Evolutionary conservation across 2,329 filamentous ascomycete species (phyloP), one percentile per base, ranked within the genome.

Genomic region (Colletotrichum sp.): DNA sequence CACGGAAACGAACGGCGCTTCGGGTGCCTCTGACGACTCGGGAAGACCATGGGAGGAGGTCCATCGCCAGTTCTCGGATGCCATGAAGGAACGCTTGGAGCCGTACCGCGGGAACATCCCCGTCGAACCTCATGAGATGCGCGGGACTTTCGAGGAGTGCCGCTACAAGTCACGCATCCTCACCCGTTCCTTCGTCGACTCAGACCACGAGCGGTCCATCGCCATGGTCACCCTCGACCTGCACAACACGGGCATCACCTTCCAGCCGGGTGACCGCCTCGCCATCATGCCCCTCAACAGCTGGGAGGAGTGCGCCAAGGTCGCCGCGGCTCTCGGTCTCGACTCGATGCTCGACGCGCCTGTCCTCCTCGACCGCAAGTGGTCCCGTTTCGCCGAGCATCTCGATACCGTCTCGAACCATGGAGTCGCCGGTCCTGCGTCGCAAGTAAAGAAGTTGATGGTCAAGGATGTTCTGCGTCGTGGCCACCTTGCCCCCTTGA

Each of bases 271-370:
- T 0, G 89, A 91, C 68, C 85, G 89, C 7, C 83, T 91, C 7
- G 89, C 89, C 0, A 83, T 91, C 3, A 90, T 91, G 89, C 89
- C 89, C 0, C 84, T 90, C 18, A 91, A 90, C 72, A 86, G 83
- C 71, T 90, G 88, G 89, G 85, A 87, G 10, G 89, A 91, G 78
- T 90, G 88, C 67, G 89, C 89, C 21, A 90, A 90, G 77, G 87
- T 91, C 12, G 88, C 87, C 4, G 86, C 88, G 0, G 88, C 88
- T 0, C 83, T 91, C 2, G 89, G 89, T 0, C 82, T 90, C 0
- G 88, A 88, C 36, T 80, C 84, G 4, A 85, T 86, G 73, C 83
- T 91, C 2, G 86, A 89, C n/a, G 79, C 83, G 9, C 79, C 82
- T 0, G 83, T 90, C 0, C 78, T 81, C 0, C 81, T 87, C 1